These are phyloP conservation scores for Eragrostis nindensis DNA, from an alignment of 176 grass and related monocot species.

Conservation along the genomic window DNA sequence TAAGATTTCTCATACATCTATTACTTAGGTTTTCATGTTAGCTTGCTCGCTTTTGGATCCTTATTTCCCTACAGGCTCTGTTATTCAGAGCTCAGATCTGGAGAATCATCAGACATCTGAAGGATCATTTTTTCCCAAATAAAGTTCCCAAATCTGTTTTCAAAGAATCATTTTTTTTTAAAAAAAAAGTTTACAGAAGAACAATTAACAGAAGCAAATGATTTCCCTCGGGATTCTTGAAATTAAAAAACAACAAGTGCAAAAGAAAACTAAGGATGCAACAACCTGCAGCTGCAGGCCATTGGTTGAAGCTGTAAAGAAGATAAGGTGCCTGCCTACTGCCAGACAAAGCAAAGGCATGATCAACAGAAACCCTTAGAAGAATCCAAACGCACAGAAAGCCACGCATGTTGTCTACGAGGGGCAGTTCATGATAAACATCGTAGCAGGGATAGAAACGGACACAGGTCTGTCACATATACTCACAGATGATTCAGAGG, in stretches of 20 bases:
- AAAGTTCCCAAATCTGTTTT: not conserved
- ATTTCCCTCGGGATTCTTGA: not conserved
- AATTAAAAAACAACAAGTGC: not conserved
- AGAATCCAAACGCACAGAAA: conserved; percentile 53
- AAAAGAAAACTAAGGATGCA: conserved; percentile 28
- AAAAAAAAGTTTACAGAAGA: no score
- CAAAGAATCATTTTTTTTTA: not conserved
- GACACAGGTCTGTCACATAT: conserved; percentile 20
- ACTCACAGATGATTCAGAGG: conserved; percentile 25
- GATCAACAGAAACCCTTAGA: conserved; percentile 8
- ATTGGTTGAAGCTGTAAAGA: conserved; percentile 30
- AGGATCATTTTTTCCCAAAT: no score
- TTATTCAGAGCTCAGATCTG: conserved; percentile 31
- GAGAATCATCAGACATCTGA: not conserved
- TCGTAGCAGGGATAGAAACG: not conserved
- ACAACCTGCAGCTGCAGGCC: not conserved
- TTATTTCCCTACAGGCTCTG: not conserved
- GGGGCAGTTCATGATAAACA: conserved; percentile 37
- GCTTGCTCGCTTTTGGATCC: not conserved
- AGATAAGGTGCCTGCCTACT: conserved; percentile 26
- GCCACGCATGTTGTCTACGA: conserved; percentile 40
- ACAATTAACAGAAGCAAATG: not conserved
- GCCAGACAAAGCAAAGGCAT: conserved; percentile 33
- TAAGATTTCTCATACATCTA: not conserved
- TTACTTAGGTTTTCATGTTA: not conserved